Evolutionary conservation across 2,329 filamentous ascomycete species (phyloP).

Genomic region (Fusarium sp.): DNA sequence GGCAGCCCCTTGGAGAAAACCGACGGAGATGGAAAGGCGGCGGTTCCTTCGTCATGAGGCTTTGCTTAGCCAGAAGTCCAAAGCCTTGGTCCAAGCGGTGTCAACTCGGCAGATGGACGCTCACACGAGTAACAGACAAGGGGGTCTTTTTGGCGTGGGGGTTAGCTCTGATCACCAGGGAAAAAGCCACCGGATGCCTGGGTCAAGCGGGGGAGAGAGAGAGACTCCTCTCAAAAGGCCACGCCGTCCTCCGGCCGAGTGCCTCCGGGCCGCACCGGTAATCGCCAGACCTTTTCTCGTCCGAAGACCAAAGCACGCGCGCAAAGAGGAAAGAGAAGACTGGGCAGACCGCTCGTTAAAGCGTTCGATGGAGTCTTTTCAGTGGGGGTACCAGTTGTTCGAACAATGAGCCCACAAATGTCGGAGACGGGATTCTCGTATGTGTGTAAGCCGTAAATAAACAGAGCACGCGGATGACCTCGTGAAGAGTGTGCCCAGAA

Average conservation of each 20-base stretch:
- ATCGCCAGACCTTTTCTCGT: conserved; percentile 6
- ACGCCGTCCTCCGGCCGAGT: conserved; percentile 40
- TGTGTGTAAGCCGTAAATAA: background rate
- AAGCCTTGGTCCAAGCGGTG: conserved; percentile 24
- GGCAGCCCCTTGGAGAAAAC: background rate
- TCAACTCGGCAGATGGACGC: conserved; percentile 29
- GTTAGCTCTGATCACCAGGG: conserved; percentile 27
- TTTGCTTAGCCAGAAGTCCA: conserved; percentile 13
- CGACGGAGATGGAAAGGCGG: conserved; percentile 19
- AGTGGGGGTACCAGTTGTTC: conserved; percentile 8
- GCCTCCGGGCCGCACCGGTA: conserved; percentile 38
- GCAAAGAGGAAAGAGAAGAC: conserved; percentile 12
- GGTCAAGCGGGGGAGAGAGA: conserved; percentile 11
- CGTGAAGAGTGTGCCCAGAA: background rate
- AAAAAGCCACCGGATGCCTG: conserved; percentile 22
- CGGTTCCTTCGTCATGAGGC: conserved; percentile 39
- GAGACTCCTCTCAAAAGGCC: conserved; percentile 2
- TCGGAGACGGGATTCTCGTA: background rate
- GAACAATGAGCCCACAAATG: background rate
- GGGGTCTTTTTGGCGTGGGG: conserved; percentile 30
- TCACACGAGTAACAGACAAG: conserved; percentile 15
- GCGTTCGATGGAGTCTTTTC: conserved; percentile 11
- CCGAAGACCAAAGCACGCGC: background rate
- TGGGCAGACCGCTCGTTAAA: background rate
- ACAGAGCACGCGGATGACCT: background rate